phyloP scores from a whole-genome alignment of 495 filamentous ascomycete genomes.

The Aeminium ludgeri region DNA sequence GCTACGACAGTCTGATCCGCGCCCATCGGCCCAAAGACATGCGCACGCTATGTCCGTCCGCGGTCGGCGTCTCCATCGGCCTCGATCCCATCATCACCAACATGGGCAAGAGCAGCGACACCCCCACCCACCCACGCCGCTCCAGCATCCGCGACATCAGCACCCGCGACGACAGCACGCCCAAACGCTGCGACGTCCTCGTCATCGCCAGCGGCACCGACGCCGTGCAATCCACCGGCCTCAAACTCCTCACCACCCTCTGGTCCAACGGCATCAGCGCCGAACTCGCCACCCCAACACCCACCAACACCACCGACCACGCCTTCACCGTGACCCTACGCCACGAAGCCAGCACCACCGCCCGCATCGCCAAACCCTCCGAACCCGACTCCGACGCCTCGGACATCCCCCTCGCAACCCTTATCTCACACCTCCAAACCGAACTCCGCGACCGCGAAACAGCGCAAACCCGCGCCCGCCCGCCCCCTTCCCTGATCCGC shows the following conservation, averaged over 20 bases:
- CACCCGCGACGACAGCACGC: no score
- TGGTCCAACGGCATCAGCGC: slow-evolving; percentile 76
- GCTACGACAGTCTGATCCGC: slow-evolving; percentile 75
- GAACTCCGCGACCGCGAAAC: slow-evolving; percentile 57
- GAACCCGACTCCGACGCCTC: slow-evolving; percentile 70
- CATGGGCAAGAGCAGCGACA: slow-evolving; percentile 42
- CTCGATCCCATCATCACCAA: slow-evolving; percentile 61
- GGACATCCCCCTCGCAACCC: slow-evolving; percentile 57
- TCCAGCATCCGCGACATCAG: slow-evolving; percentile 41
- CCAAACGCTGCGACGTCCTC: slow-evolving; percentile 61
- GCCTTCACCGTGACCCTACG: slow-evolving; percentile 79
- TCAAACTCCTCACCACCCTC: slow-evolving; percentile 60
- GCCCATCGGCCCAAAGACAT: slow-evolving; percentile 40
- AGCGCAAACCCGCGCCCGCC: slow-evolving; percentile 1
- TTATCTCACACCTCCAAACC: slow-evolving; percentile 62
- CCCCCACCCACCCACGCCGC: slow-evolving; percentile 24
- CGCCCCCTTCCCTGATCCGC: slow-evolving; percentile 8
- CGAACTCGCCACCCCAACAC: slow-evolving; percentile 60
- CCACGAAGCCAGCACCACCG: slow-evolving; percentile 41
- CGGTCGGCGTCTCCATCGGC: slow-evolving; percentile 82
- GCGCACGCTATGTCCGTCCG: slow-evolving; percentile 37
- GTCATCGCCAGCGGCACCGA: slow-evolving; percentile 70
- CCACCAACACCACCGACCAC: slow-evolving; percentile 42
- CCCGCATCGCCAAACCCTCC: slow-evolving; percentile 32
- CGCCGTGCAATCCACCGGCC: slow-evolving; percentile 53